Base-by-base conservation (phyloP, 163 green algal genomes). In the Volvox carteri region DNA sequence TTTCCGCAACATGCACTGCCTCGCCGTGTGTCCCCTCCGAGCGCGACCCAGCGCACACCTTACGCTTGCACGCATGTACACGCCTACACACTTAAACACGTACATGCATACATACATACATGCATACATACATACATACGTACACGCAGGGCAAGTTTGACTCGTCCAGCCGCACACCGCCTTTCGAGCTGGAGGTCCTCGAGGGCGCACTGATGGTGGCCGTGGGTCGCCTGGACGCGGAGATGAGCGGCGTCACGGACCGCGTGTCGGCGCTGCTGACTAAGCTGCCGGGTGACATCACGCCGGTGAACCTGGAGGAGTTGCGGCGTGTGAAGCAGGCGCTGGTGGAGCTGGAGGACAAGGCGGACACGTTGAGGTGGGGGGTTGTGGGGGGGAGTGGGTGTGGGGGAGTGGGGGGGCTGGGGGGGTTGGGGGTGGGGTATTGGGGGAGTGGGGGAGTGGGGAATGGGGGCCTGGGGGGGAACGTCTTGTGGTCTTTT, bases 261-360 rank as follows among this genome's bases (percentile, higher is more conserved):
- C 91, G 96, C 35, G 95, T 98, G 68, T 79, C 80, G 4, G 80
- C 78, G 67, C 93, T 98, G 88, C 92, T 99, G 84, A 93, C 95
- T 58, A 96, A 95, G 91, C 94, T 99, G 87, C 97, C 97, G 9
- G 72, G 90, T 0, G 95, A 99, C 56, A 97, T 99, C 90, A 99
- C 95, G 33, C 96, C 97, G 4, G 92, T 97, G 33, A 98, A 97
- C 86, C 92, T 99, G 65, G 98, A 99, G 93, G 97, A 99, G 94
- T 94, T 99, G 86, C 95, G 98, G 25, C 91, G 95, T 1, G 96
- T 98, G 50, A 99, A 99, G 93, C 92, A 96, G 80, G 85, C 93
- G 39, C 94, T 99, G 54, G 97, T 99, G 85, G 97, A 99, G 92
- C 92, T 99, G 42, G 97, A 99, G 78, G 94, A 93, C 86, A 98